Evolutionary conservation across 768 basidiomycete species (phyloP).

Genomic region (Boletus pseudo-olivaceus): DNA sequence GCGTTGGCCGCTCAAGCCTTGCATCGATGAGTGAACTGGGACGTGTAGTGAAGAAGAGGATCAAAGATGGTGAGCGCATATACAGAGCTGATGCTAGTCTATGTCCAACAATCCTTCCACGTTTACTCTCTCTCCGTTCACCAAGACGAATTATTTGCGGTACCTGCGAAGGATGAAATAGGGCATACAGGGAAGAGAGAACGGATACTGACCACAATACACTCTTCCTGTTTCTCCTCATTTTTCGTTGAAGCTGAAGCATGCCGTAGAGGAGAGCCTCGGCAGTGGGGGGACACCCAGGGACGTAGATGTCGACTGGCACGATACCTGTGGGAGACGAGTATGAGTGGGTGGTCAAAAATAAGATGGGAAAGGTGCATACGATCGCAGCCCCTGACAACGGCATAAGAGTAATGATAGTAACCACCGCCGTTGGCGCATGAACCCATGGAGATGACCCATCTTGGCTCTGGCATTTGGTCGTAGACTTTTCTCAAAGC

Average conservation of each 20-base stretch:
- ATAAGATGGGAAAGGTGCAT: conserved; percentile 30
- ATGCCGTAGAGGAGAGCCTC: conserved; percentile 96
- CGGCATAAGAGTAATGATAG: conserved; percentile 98
- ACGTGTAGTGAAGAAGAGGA: neutral
- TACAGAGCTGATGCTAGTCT: conserved; percentile 27
- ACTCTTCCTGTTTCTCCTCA: conserved; percentile 82
- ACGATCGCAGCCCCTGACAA: conserved; percentile 98
- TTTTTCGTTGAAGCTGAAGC: conserved; percentile 96
- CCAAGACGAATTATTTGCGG: conserved; percentile 19
- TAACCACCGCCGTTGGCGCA: conserved; percentile 98
- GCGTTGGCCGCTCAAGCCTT: neutral
- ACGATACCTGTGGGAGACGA: conserved; percentile 68
- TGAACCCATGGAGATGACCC: conserved; percentile 99
- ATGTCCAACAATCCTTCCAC: conserved; percentile 11
- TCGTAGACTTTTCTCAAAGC: conserved; percentile 95
- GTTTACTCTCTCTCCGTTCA: neutral
- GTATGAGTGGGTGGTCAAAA: conserved; percentile 9
- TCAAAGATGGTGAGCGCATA: conserved; percentile 10
- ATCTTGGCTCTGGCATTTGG: conserved; percentile 99
- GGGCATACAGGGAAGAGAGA: neutral
- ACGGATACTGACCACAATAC: conserved; percentile 67
- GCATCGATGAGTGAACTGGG: conserved; percentile 1
- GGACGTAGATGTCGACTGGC: conserved; percentile 97
- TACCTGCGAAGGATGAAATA: conserved; percentile 19
- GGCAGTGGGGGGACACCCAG: conserved; percentile 93